Evolutionary conservation across 176 grass and related monocot species (phyloP).

Genomic region (Oryza coarctata): DNA sequence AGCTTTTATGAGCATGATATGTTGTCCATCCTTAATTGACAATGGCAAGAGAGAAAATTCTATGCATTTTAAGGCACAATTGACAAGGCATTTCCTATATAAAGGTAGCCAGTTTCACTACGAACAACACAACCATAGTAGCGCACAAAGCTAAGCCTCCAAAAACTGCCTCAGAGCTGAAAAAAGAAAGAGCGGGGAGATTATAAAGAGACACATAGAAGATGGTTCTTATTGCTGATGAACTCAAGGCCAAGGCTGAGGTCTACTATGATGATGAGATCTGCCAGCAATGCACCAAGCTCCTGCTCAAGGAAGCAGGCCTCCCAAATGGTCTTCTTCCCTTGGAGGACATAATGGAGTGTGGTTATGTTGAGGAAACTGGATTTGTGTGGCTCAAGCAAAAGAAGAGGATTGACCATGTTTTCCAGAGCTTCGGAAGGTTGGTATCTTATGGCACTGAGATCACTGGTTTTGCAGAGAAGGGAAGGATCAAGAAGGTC

Average conservation of each 20-base stretch:
- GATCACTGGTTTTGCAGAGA: conserved; percentile 82
- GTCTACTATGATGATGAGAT: conserved; percentile 74
- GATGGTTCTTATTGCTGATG: conserved; percentile 55
- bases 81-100: conserved; percentile 51
- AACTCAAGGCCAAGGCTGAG: conserved; percentile 71
- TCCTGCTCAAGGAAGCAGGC: conserved; percentile 76
- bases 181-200: conserved; percentile 13
- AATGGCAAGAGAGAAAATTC: conserved; percentile 45
- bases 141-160: conserved; percentile 34
- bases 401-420: conserved; percentile 79
- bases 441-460: conserved; percentile 69
- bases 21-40: conserved; percentile 29
- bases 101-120: conserved; percentile 31
- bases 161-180: conserved; percentile 26
- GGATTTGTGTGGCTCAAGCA: conserved; percentile 99
- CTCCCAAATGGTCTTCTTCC: conserved; percentile 87
- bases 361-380: conserved; percentile 74
- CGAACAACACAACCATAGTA: conserved; percentile 16
- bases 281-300: conserved; percentile 65
- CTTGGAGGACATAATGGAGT: conserved; percentile 72
- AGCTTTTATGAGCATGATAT: conserved; percentile 39
- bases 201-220: conserved; percentile 20
- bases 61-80: conserved; percentile 33
- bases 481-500: conserved; percentile 83
- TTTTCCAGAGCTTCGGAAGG: conserved; percentile 62